Base-by-base conservation (phyloP, 441 rosid species). In the Populus trichocarpa region DNA sequence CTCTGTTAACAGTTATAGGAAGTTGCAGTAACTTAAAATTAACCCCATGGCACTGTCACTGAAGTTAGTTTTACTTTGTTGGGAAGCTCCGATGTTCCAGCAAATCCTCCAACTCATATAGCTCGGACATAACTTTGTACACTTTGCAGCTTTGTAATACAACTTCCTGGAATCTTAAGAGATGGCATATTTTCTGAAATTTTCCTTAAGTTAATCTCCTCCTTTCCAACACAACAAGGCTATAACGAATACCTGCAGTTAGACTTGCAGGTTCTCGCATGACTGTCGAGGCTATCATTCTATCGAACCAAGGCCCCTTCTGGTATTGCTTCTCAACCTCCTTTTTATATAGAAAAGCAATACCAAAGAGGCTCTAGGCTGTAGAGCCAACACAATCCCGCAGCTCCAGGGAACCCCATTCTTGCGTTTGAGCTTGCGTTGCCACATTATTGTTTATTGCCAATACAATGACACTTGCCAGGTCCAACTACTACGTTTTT, bases 41-140 rank as follows among this genome's bases (percentile, higher is more conserved):
- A 65, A 2, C 35, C 32, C 6, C 32, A 50, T 38, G 50, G 6
- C 18, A 28, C 3, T 71, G 6, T 36, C 61, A 12, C 75, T 81
- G 72, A 25, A 25, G 25, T 74, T 23, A 40, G 8, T 67, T 28
- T 76, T 78, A 25, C 25, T 25, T 25, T 25, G 25, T 25, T 0
- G 25, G 25, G 25, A 25, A 25, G 25, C 1, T 25, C 25, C 25
- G 25, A 25, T 25, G 25, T 25, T 25, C 25, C 90, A 23, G 85
- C 88, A 18, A 86, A 87, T 68, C 88, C 88, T 61, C 81, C 79
- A 0, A 88, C 90, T 10, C 80, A 81, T 77, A 83, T 91, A 20
- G 91, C 95, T 0, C 78, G 67, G 79, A 87, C 87, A 59, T 87
- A 73, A 84, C n/a, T n/a, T n/a, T 28, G 30, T 25, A 25, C 25